A percentile compares a stretch with the other conserved stretches of the same genome.
Evolutionary conservation across 352 stramenopile species (phyloP).

Genomic region (Pythium periplocum): DNA sequence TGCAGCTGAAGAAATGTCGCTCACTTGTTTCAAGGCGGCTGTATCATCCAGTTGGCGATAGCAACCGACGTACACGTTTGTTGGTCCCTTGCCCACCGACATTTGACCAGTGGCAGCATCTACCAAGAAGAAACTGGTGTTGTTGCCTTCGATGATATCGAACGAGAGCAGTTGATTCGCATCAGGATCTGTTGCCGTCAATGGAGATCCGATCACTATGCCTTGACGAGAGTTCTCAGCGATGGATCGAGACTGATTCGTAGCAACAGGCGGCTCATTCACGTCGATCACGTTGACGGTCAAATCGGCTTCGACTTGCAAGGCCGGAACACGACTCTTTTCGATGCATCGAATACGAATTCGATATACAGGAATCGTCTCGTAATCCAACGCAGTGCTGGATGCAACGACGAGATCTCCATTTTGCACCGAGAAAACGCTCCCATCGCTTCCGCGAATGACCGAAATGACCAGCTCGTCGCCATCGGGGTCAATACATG

Average conservation of each 20-base stretch:
- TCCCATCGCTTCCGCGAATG: constrained; percentile 6
- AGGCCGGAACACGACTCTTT: neutral
- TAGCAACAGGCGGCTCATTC: constrained; percentile 18
- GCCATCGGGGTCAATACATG: constrained; percentile 12
- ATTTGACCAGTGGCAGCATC: constrained; percentile 18
- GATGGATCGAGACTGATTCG: constrained; percentile 12
- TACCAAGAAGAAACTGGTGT: constrained; percentile 19
- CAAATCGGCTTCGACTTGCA: constrained; percentile 6
- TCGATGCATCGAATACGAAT: constrained; percentile 16
- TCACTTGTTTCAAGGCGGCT: constrained; percentile 2
- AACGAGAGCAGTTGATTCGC: constrained; percentile 16
- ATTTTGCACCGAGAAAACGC: constrained; percentile 15
- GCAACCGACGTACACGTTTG: constrained; percentile 19
- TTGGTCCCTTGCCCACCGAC: constrained; percentile 14
- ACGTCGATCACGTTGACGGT: constrained; percentile 20
- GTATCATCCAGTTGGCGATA: constrained; percentile 10
- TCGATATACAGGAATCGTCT: constrained; percentile 4
- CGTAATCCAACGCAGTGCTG: constrained; percentile 17
- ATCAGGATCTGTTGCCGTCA: constrained; percentile 21
- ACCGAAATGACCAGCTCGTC: constrained; percentile 14
- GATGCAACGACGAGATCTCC: neutral
- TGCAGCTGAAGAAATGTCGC: constrained; percentile 1
- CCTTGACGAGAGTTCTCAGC: constrained; percentile 19
- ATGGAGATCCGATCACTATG: constrained; percentile 2
- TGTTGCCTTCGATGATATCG: constrained; percentile 15